Conservation (phyloP, 2,329 filamentous ascomycete genomes). For the Phyllosticta capitalensis region DNA sequence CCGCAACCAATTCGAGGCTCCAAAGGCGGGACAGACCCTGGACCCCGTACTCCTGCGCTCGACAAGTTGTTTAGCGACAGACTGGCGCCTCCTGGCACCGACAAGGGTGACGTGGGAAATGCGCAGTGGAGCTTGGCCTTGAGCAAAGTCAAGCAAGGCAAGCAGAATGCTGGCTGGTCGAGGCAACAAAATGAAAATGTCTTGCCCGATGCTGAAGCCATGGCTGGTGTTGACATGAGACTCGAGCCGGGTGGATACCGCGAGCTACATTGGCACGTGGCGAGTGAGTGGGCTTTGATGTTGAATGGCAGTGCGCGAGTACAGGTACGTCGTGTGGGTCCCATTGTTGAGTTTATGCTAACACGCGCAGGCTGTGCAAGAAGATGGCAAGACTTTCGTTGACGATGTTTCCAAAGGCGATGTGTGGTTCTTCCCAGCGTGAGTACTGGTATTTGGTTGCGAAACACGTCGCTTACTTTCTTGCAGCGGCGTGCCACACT, state of each 20-base stretch:
- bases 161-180: conserved; percentile 42
- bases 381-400: conserved; percentile 13
- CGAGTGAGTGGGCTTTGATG: conserved; percentile 30
- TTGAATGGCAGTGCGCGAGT: conserved; percentile 31
- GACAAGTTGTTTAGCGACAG: conserved; percentile 47
- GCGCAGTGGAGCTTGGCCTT: conserved; percentile 47
- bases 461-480: not conserved
- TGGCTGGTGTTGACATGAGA: conserved; percentile 14
- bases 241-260: conserved; percentile 13
- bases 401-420: conserved; percentile 14
- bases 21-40: conserved; percentile 42
- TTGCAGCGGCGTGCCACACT: conserved; percentile 12
- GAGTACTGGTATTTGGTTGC: not conserved
- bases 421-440: conserved; percentile 16
- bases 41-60: conserved; percentile 42
- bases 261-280: conserved; percentile 25
- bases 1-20: conserved; percentile 49
- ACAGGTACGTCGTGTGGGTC: conserved; percentile 1
- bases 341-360: not conserved
- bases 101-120: conserved; percentile 39
- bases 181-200: conserved; percentile 44
- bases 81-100: conserved; percentile 45
- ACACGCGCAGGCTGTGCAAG: conserved; percentile 9
- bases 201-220: conserved; percentile 31
- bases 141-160: conserved; percentile 12